Conservation (phyloP, 2,329 filamentous ascomycete species). For the Leptographium wingfieldii region DNA sequence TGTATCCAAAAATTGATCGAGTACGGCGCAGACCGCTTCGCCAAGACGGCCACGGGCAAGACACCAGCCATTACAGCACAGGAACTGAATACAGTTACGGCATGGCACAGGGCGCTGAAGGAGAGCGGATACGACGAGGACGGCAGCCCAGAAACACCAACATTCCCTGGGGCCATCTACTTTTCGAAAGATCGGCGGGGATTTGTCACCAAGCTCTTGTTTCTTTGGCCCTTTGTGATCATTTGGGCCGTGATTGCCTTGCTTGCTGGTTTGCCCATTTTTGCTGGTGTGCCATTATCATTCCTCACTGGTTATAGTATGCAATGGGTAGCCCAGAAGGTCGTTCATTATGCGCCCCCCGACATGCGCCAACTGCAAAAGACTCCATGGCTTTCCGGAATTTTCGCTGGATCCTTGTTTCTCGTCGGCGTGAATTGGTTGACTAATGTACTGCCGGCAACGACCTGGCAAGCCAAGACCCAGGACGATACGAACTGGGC, state of each 20-base stretch:
- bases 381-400: constrained; percentile 86
- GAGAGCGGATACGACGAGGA: constrained; percentile 37
- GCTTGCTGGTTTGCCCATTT: constrained; percentile 61
- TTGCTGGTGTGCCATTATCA: constrained; percentile 61
- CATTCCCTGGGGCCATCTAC: constrained; percentile 60
- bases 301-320: constrained; percentile 54
- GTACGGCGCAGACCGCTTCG: constrained; percentile 89
- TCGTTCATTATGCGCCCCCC: constrained; percentile 68
- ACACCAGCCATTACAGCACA: constrained; percentile 73
- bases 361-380: constrained; percentile 86
- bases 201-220: constrained; percentile 77
- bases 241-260: constrained; percentile 60
- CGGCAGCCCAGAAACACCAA: constrained; percentile 54
- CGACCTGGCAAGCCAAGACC: constrained; percentile 17
- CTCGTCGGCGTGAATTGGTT: constrained; percentile 68
- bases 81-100: constrained; percentile 75
- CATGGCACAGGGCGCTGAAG: constrained; percentile 26
- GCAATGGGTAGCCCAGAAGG: constrained; percentile 65
- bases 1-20: constrained; percentile 92
- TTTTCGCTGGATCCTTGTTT: constrained; percentile 80
- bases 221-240: constrained; percentile 74
- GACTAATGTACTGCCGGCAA: constrained; percentile 50
- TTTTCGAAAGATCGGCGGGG: constrained; percentile 64
- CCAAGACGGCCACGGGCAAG: constrained; percentile 80
- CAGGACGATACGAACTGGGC: constrained; percentile 42